Percentiles rank a stretch among this genome's conserved stretches.
These are phyloP conservation scores for Microsporum canis DNA, from an alignment of 2,329 filamentous ascomycete genomes.

Conservation along the genomic window DNA sequence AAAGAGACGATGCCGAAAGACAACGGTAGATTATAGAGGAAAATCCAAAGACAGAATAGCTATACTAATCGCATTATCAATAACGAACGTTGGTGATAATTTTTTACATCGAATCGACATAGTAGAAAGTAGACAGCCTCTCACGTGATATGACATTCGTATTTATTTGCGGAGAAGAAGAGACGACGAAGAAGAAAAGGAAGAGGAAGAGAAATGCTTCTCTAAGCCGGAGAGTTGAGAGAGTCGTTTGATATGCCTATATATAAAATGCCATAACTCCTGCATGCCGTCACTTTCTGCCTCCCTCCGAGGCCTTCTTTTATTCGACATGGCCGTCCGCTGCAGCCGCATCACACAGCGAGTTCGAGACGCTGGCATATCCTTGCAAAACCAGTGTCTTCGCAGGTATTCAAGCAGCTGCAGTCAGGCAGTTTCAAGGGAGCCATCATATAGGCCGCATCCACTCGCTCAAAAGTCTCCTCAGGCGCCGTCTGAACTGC, in stretches of 20 bases:
- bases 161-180: no score
- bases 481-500: not conserved
- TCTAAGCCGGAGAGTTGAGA: not conserved
- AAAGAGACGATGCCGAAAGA: no score
- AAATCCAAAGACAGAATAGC: no score
- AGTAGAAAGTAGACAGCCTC: no score
- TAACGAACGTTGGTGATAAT: no score
- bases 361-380: not conserved
- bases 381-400: not conserved
- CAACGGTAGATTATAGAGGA: no score
- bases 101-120: no score
- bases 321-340: not conserved
- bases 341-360: not conserved
- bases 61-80: no score
- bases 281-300: not conserved
- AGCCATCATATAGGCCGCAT: not conserved
- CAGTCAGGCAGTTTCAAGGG: not conserved
- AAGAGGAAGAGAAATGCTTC: not conserved
- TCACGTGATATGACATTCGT: no score
- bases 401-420: not conserved
- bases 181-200: not conserved
- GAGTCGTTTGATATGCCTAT: not conserved
- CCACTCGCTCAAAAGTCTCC: not conserved
- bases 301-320: not conserved
- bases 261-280: not conserved